Conservation (phyloP, 192 early-diverging fungal species). For the Mortierella alpina region DNA sequence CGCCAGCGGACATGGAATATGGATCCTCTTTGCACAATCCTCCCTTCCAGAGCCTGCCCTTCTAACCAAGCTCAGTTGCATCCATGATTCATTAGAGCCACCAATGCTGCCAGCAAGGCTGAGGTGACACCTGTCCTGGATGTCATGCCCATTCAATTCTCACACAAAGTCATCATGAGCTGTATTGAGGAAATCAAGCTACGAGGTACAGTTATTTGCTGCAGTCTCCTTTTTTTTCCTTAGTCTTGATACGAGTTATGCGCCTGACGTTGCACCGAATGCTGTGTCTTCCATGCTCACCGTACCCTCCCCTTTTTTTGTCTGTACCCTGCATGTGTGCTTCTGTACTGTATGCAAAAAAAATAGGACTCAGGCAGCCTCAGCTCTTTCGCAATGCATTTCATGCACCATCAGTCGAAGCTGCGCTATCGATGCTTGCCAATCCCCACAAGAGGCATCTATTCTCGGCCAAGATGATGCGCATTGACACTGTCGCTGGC, state of each 20-base stretch:
- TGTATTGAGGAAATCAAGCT: conserved; percentile 53
- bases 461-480: conserved; percentile 52
- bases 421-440: conserved; percentile 31
- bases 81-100: neutral
- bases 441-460: conserved; percentile 27
- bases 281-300: neutral
- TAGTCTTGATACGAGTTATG: neutral
- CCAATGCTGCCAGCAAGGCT: conserved; percentile 11
- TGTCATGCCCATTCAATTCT: conserved; percentile 47
- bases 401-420: conserved; percentile 40
- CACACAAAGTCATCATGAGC: conserved; percentile 46
- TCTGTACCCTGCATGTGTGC: neutral
- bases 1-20: too few relatives aligned
- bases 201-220: conserved; percentile 22
- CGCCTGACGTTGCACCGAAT: neutral
- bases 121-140: conserved; percentile 27
- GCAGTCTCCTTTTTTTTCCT: neutral
- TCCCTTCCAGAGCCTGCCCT: too few relatives aligned
- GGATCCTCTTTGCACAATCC: too few relatives aligned
- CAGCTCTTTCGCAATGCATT: conserved; percentile 45
- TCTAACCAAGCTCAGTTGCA: too few relatives aligned
- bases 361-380: conserved; percentile 32
- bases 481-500: conserved; percentile 46
- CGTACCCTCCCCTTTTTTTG: neutral
- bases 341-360: neutral